phyloP scores from a whole-genome alignment of 768 basidiomycete species.

The Candolleomyces eurysporus region DNA sequence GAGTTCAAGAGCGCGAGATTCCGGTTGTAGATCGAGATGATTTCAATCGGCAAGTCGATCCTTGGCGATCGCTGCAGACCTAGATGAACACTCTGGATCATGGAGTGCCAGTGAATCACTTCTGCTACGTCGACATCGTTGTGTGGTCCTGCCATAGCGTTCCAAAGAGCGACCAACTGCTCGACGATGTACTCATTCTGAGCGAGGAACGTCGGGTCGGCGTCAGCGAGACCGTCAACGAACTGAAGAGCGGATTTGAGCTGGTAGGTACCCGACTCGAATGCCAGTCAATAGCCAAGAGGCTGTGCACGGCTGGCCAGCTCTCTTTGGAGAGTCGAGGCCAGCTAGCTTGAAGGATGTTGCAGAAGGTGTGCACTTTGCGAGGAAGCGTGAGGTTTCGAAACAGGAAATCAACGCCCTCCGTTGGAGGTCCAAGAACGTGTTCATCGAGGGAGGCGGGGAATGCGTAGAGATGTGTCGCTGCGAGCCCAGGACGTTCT shows the following conservation, averaged over 20 bases:
- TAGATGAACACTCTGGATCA: conserved; percentile 77
- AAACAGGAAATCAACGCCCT: conserved; percentile 85
- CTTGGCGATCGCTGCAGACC: conserved; percentile 70
- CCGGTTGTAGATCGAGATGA: conserved; percentile 78
- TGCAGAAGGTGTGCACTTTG: conserved; percentile 80
- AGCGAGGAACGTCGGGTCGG: conserved; percentile 69
- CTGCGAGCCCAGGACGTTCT: too few species aligned
- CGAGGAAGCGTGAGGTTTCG: conserved; percentile 71
- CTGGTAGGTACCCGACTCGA: conserved; percentile 45
- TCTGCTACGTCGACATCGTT: conserved; percentile 47
- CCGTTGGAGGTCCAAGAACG: conserved; percentile 39
- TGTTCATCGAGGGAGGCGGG: too few species aligned
- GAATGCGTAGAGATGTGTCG: too few species aligned
- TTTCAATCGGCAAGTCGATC: conserved; percentile 85
- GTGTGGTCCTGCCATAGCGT: conserved; percentile 42
- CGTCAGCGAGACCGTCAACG: conserved; percentile 68
- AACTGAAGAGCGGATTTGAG: conserved; percentile 73
- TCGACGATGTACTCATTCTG: conserved; percentile 68
- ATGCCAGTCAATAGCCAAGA: conserved; percentile 52
- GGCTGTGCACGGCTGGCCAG: conserved; percentile 55
- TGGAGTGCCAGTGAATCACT: conserved; percentile 53
- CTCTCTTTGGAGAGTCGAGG: conserved; percentile 72
- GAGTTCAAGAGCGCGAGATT: conserved; percentile 61
- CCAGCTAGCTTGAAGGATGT: conserved; percentile 77
- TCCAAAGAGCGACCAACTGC: conserved; percentile 74